Conservation (phyloP, 257 asterid species). For the Eustoma russellianum region DNA sequence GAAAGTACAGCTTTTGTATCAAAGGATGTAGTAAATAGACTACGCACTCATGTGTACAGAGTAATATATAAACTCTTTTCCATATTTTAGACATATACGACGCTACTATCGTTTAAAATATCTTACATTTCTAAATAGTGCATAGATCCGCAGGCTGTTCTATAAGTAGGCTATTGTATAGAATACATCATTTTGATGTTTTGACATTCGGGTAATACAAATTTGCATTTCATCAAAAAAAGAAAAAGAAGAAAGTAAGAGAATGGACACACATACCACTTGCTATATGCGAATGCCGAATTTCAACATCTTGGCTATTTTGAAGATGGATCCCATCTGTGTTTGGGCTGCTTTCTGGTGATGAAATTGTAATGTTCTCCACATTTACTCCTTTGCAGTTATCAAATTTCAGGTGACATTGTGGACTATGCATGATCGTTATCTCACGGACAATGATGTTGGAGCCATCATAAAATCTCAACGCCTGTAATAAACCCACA, state of each 20-base stretch:
- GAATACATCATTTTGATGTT: too few species aligned
- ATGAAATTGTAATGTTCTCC: slow-evolving; percentile 52
- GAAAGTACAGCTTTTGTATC: too few species aligned
- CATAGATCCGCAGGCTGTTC: too few species aligned
- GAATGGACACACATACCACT: slow-evolving; percentile 39
- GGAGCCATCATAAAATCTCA: slow-evolving; percentile 60
- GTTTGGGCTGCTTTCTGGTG: slow-evolving; percentile 68
- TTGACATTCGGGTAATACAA: too few species aligned
- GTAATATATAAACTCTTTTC: too few species aligned
- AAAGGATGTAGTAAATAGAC: too few species aligned
- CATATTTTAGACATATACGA: too few species aligned
- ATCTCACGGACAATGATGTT: slow-evolving; percentile 48
- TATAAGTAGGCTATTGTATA: too few species aligned
- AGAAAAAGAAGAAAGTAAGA: not conserved
- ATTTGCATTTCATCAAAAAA: too few species aligned
- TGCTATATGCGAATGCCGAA: slow-evolving; percentile 52
- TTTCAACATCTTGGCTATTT: slow-evolving; percentile 66
- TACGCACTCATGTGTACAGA: too few species aligned
- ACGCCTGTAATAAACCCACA: slow-evolving; percentile 29
- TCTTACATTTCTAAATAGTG: too few species aligned
- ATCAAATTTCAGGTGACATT: slow-evolving; percentile 77
- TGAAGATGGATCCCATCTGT: slow-evolving; percentile 90
- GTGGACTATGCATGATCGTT: slow-evolving; percentile 52
- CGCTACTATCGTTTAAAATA: too few species aligned
- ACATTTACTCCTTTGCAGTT: slow-evolving; percentile 45